Base-by-base conservation (phyloP, 305 asterid species). In the Lippia alba region DNA sequence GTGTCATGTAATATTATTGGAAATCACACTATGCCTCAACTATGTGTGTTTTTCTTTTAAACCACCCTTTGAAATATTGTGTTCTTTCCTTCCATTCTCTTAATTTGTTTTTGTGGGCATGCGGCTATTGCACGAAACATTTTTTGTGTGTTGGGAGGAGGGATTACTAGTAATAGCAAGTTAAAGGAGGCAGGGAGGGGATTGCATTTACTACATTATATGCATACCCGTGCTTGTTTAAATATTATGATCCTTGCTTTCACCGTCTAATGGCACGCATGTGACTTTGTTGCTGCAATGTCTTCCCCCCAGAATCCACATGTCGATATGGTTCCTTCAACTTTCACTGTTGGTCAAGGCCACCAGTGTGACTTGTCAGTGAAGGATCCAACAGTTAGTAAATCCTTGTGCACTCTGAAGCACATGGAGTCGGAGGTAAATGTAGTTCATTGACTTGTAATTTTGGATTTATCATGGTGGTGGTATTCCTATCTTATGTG, bases 301-400 rank as follows among this genome's bases (percentile, higher is more conserved):
- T 61, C 39, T 63, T 51, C 61, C 76, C 64, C 72, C 50, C 90
- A 93, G 98, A 86, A 73, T 82, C 96, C 91, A 32, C 97, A 93
- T 74, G 87, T 93, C 76, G 75, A 79, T 51, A 76, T 93, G 91
- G 56, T 69, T 64, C 81, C 60, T 53, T 80, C 87, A 51, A 78
- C 64, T 66, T 89, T 91, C 83, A 87, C 90, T 55, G 87, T 93
- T 64, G 98, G 98, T 69, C 93, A 89, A 75, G 97, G 89, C 72
- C 89, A 84, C 61, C 90, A 86, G 56, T 91, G 89, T 69, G 93
- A 91, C 78, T 83, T 93, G 81, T 85, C 83, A 65, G 84, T 93
- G 72, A 88, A 80, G 74, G 97, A 90, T 76, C 82, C 88, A 51
- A 72, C 90, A 48, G 80, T 87, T 79, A 85, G 94, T 83, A 86